Evolutionary conservation across 2,329 filamentous ascomycete genomes (phyloP).

Genomic region (Microsporum audouinii): DNA sequence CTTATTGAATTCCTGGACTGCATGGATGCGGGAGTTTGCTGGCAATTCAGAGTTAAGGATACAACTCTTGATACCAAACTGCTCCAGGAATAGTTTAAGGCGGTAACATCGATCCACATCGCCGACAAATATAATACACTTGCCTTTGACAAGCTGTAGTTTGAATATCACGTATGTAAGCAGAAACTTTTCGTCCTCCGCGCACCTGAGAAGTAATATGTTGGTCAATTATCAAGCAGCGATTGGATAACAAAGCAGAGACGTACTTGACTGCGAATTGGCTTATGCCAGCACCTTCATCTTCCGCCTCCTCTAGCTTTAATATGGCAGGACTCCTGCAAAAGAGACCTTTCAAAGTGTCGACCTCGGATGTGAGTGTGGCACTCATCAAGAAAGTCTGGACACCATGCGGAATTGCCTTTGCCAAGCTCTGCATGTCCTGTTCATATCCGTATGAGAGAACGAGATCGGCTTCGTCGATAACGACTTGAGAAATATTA

Average conservation of each 20-base stretch:
- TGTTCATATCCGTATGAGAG: slow-evolving; percentile 90
- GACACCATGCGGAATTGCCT: slow-evolving; percentile 67
- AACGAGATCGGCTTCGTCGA: slow-evolving; percentile 91
- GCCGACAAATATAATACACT: slow-evolving; percentile 72
- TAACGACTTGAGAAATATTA: slow-evolving; percentile 63
- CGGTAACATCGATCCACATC: slow-evolving; percentile 86
- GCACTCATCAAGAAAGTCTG: slow-evolving; percentile 93
- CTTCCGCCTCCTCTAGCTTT: slow-evolving; percentile 71
- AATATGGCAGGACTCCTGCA: slow-evolving; percentile 68
- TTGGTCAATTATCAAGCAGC: slow-evolving; percentile 12
- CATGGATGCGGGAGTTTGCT: slow-evolving; percentile 83
- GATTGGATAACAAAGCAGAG: neutral
- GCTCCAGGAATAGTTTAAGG: slow-evolving; percentile 87
- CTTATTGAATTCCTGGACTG: slow-evolving; percentile 95
- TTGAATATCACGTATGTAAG: slow-evolving; percentile 92
- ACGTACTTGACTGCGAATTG: slow-evolving; percentile 74
- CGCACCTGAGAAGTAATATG: slow-evolving; percentile 46
- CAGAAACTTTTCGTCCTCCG: slow-evolving; percentile 95
- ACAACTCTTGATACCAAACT: slow-evolving; percentile 89
- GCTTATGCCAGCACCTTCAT: slow-evolving; percentile 62
- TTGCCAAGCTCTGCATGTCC: slow-evolving; percentile 69
- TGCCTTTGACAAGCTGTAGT: slow-evolving; percentile 84
- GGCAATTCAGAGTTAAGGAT: slow-evolving; percentile 91
- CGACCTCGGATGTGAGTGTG: slow-evolving; percentile 77
- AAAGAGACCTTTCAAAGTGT: slow-evolving; percentile 74